Evolutionary conservation across 257 asterid species (phyloP).

Genomic region (Verbascum thapsus): DNA sequence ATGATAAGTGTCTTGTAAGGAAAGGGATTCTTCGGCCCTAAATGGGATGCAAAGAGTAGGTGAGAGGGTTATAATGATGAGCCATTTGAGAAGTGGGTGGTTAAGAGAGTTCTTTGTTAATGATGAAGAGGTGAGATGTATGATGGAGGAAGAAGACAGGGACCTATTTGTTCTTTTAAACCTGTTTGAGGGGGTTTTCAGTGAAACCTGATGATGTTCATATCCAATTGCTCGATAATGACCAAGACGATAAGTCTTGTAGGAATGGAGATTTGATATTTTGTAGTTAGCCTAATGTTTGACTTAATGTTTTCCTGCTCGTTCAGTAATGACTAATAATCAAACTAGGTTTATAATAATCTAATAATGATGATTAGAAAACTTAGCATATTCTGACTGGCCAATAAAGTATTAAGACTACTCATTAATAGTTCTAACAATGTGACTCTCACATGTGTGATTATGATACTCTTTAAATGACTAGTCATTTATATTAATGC

Average conservation of each 20-base stretch:
- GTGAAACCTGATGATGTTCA: too few relatives aligned
- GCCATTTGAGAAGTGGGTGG: too few relatives aligned
- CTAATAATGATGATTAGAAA: too few relatives aligned
- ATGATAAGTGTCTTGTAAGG: not conserved
- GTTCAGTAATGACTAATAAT: too few relatives aligned
- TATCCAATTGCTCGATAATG: not conserved
- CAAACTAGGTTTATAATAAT: too few relatives aligned
- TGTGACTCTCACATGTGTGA: conserved; percentile 1
- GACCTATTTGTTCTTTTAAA: not conserved
- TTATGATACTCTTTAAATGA: conserved; percentile 11
- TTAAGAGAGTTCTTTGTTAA: not conserved
- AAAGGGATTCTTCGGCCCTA: not conserved
- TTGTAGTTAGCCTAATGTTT: not conserved
- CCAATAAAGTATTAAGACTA: not conserved
- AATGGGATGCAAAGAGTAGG: not conserved
- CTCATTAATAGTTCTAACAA: conserved; percentile 12
- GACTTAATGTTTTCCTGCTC: too few relatives aligned
- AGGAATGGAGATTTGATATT: not conserved
- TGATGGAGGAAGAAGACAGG: not conserved
- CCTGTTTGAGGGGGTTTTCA: not conserved
- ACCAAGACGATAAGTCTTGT: not conserved
- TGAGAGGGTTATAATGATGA: too few relatives aligned
- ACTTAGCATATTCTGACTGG: too few relatives aligned
- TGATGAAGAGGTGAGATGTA: not conserved
- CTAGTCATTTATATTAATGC: conserved; percentile 1